Percentiles rank a stretch among this genome's conserved stretches.
Evolutionary conservation across 495 filamentous ascomycete species (phyloP).

Genomic region (Penicillium diatomitis): DNA sequence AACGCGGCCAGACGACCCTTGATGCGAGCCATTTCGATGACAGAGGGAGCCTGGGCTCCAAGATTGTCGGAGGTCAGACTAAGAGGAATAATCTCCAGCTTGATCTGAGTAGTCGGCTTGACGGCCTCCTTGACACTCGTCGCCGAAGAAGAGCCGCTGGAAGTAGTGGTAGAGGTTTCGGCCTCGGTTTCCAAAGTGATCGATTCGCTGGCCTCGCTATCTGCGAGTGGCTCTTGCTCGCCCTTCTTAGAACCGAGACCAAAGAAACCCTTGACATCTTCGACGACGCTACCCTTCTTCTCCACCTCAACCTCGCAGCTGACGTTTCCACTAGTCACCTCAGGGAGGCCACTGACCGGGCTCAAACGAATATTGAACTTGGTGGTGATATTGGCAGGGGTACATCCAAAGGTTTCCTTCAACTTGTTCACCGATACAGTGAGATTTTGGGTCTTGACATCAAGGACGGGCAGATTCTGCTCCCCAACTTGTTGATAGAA

Average conservation of each 20-base stretch:
- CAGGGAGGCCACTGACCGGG: conserved; percentile 70
- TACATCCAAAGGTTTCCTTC: conserved; percentile 66
- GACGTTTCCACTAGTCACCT: conserved; percentile 62
- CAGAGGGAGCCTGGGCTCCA: conserved; percentile 49
- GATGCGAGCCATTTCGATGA: conserved; percentile 53
- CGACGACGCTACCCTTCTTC: conserved; percentile 68
- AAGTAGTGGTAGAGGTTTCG: conserved; percentile 36
- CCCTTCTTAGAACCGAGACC: conserved; percentile 85
- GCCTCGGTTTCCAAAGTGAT: conserved; percentile 42
- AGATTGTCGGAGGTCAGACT: conserved; percentile 50
- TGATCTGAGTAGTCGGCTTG: conserved; percentile 47
- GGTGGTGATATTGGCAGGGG: conserved; percentile 64
- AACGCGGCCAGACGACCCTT: conserved; percentile 69
- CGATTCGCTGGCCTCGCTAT: conserved; percentile 42
- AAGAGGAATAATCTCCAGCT: conserved; percentile 61
- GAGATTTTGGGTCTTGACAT: conserved; percentile 68
- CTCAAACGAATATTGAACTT: conserved; percentile 68
- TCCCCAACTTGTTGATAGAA: conserved; percentile 64
- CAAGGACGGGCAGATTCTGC: conserved; percentile 41
- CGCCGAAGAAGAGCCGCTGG: conserved; percentile 35
- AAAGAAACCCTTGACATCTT: conserved; percentile 90
- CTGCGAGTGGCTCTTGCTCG: conserved; percentile 67
- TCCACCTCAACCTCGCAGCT: conserved; percentile 73
- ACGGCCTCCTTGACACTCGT: conserved; percentile 38
- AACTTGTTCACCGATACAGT: conserved; percentile 71